Evolutionary conservation across 148 eudicot genomes (phyloP).

Genomic region (Diospyros lotus): DNA sequence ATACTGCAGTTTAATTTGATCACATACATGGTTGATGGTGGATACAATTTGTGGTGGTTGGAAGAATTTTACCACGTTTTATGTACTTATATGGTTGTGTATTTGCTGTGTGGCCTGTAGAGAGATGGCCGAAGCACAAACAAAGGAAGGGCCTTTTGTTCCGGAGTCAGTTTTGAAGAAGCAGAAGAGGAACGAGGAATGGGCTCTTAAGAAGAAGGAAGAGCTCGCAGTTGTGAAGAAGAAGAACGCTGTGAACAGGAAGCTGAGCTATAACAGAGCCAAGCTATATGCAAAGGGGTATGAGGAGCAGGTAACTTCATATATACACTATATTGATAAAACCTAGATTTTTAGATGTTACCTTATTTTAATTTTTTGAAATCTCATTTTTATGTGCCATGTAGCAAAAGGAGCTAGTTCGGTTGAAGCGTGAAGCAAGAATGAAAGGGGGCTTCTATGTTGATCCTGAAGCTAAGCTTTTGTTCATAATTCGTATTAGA

Average conservation of each 20-base stretch:
- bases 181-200: slow-evolving; percentile 72
- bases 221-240: slow-evolving; percentile 39
- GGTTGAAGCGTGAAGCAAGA: slow-evolving; percentile 59
- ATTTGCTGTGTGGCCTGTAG: slow-evolving; percentile 3
- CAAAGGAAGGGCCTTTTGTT: slow-evolving; percentile 37
- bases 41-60: background rate
- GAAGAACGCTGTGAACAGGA: slow-evolving; percentile 65
- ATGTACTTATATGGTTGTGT: background rate
- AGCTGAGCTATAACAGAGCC: slow-evolving; percentile 59
- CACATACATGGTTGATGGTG: too few species aligned
- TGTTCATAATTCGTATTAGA: slow-evolving; percentile 59
- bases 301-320: slow-evolving; percentile 40
- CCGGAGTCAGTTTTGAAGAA: slow-evolving; percentile 89
- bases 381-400: background rate
- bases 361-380: background rate
- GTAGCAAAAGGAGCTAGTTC: slow-evolving; percentile 52
- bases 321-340: background rate
- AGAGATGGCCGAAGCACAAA: slow-evolving; percentile 40
- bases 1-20: too few species aligned
- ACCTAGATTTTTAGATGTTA: background rate
- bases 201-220: slow-evolving; percentile 60
- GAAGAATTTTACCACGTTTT: background rate
- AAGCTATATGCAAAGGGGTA: slow-evolving; percentile 67
- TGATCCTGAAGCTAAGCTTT: slow-evolving; percentile 65
- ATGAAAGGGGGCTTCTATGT: slow-evolving; percentile 66